Evolutionary conservation across 106 monocot species (phyloP).

Genomic region (Xerophyta viscosa): DNA sequence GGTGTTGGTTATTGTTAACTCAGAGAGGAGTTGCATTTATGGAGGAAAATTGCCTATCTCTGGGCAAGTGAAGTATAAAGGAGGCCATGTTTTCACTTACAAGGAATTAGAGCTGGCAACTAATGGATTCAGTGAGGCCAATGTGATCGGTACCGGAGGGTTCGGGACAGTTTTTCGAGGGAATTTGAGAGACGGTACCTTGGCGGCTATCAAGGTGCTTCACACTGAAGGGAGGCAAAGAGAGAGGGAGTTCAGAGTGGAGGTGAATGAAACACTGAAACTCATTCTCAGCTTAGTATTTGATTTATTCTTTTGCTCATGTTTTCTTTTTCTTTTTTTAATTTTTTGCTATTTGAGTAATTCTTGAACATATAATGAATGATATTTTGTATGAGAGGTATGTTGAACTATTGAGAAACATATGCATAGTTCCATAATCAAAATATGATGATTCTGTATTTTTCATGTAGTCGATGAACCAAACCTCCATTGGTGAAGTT

Average conservation of each 20-base stretch:
- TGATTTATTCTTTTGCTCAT: not conserved
- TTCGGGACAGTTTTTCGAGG: constrained; percentile 65
- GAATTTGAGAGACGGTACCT: constrained; percentile 41
- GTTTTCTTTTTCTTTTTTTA: not conserved
- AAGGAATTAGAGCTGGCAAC: constrained; percentile 79
- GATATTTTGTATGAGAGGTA: too few species aligned
- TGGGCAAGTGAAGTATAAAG: constrained; percentile 16
- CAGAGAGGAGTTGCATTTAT: constrained; percentile 41
- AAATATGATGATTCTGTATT: too few species aligned
- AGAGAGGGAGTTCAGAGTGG: constrained; percentile 82
- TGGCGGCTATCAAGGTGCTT: constrained; percentile 71
- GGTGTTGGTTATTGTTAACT: constrained; percentile 4
- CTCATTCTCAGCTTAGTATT: too few species aligned
- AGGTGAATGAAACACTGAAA: constrained; percentile 51
- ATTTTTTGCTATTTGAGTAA: not conserved
- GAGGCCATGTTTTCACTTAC: constrained; percentile 85
- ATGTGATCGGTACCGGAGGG: constrained; percentile 68
- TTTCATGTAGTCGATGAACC: too few species aligned
- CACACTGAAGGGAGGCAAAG: constrained; percentile 52
- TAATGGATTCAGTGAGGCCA: constrained; percentile 44
- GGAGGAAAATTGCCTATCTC: constrained; percentile 28
- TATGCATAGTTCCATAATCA: too few species aligned
- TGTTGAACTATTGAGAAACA: too few species aligned
- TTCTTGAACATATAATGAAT: not conserved
- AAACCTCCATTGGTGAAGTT: too few species aligned